Conservation (phyloP, 225 moss, liverwort and hornwort genomes). For the Neckera pumila region DNA sequence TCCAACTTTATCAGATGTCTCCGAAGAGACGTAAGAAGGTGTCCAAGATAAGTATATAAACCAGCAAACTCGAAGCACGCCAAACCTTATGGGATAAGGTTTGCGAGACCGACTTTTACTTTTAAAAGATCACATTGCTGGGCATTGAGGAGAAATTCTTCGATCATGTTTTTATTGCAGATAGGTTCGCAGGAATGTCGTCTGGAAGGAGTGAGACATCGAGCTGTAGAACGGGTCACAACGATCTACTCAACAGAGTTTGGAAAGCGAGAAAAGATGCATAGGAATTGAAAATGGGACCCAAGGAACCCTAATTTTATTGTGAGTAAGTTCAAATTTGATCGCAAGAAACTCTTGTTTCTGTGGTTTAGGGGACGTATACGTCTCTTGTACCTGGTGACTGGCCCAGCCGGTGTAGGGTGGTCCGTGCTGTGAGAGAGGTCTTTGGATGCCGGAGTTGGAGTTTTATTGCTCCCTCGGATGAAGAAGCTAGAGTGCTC, state of each 20-base stretch:
- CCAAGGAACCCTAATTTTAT: neutral
- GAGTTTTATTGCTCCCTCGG: too few relatives aligned
- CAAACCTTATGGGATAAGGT: neutral
- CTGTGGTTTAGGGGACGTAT: too few relatives aligned
- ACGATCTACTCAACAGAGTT: neutral
- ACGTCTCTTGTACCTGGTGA: too few relatives aligned
- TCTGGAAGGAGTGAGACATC: too few relatives aligned
- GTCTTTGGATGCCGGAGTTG: too few relatives aligned
- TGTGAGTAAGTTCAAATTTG: neutral
- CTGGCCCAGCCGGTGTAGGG: too few relatives aligned
- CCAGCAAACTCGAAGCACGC: neutral
- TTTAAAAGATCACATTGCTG: neutral
- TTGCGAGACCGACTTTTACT: neutral
- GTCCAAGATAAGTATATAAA: neutral
- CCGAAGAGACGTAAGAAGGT: accelerated
- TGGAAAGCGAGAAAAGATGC: neutral
- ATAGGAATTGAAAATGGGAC: neutral
- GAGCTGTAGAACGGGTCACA: neutral
- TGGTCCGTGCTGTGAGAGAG: too few relatives aligned
- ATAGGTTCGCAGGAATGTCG: neutral
- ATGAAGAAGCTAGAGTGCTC: too few relatives aligned
- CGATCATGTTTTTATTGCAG: too few relatives aligned
- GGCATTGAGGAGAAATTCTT: too few relatives aligned
- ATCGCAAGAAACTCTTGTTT: neutral
- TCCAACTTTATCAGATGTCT: slow-evolving; percentile 76